Conservation (phyloP, 768 basidiomycete species). For the Holtermannia corniformis region DNA sequence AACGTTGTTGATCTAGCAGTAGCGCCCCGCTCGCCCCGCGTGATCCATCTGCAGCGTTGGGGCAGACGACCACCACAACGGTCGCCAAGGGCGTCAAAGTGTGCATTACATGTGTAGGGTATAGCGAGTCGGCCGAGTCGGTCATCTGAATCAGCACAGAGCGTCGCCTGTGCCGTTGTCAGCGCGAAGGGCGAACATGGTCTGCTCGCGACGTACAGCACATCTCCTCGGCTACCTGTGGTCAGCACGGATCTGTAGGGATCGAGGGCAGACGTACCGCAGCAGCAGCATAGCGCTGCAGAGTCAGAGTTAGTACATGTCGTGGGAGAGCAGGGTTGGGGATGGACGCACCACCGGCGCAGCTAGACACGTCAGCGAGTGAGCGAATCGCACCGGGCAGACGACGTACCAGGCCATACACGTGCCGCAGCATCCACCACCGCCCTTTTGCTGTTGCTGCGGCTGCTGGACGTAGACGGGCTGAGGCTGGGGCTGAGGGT, state of each 20-base stretch:
- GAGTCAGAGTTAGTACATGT: constrained; percentile 3
- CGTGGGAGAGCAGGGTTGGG: background rate
- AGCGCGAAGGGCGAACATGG: background rate
- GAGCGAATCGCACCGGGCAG: constrained; percentile 2
- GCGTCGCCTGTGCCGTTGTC: background rate
- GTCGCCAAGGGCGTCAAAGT: background rate
- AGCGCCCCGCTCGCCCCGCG: too few species aligned
- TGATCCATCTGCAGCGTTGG: too few species aligned
- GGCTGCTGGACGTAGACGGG: constrained; percentile 58
- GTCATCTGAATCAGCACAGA: background rate
- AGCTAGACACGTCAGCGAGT: constrained; percentile 1
- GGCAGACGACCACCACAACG: too few species aligned
- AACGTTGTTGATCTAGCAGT: too few species aligned
- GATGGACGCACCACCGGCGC: constrained; percentile 5
- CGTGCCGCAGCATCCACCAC: constrained; percentile 51
- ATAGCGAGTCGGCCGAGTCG: too few species aligned
- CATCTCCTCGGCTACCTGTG: constrained; percentile 21
- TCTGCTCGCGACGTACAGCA: constrained; percentile 12
- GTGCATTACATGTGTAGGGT: too few species aligned
- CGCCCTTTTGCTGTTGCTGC: constrained; percentile 44
- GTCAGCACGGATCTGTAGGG: background rate
- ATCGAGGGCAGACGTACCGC: constrained; percentile 3
- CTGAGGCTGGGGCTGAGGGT: constrained; percentile 63
- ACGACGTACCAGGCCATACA: constrained; percentile 49
- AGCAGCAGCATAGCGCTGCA: constrained; percentile 24